Percentiles rank a stretch among this genome's conserved stretches.
These are phyloP conservation scores for Globisporangium recalcitrans DNA, from an alignment of 352 stramenopile species.

Conservation along the genomic window DNA sequence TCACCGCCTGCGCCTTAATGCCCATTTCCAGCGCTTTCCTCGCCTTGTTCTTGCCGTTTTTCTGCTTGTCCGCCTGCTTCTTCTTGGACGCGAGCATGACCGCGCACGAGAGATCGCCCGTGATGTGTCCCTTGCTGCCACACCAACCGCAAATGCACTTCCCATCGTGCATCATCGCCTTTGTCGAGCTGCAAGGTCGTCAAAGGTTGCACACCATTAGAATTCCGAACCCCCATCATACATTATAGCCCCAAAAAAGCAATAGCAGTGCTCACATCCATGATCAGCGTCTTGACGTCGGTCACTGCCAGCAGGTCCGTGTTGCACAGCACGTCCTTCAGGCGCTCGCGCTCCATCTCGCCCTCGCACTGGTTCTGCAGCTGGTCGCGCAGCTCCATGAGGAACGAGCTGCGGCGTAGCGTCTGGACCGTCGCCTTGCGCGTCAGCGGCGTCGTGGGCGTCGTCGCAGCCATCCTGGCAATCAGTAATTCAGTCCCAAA, in stretches of 20 bases:
- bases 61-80: conserved; percentile 49
- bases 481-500: background rate
- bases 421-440: conserved; percentile 18
- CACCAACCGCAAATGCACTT: conserved; percentile 80
- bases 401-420: conserved; percentile 33
- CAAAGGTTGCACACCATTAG: background rate
- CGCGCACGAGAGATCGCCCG: conserved; percentile 42
- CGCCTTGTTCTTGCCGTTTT: conserved; percentile 28
- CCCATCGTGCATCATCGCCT: conserved; percentile 82
- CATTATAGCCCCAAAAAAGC: too few relatives aligned
- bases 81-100: conserved; percentile 47
- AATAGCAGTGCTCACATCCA: conserved; percentile 58
- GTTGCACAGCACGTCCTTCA: conserved; percentile 46
- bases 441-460: conserved; percentile 5
- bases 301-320: conserved; percentile 63
- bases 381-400: conserved; percentile 60
- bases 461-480: background rate
- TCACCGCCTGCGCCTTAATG: conserved; percentile 34
- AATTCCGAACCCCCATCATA: background rate
- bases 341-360: conserved; percentile 37
- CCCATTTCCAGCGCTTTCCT: conserved; percentile 24
- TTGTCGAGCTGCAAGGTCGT: conserved; percentile 44
- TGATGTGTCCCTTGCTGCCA: conserved; percentile 66
- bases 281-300: conserved; percentile 73
- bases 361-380: conserved; percentile 34